A percentile compares a stretch with the other conserved stretches of the same genome.
Conservation (phyloP, 2,329 filamentous ascomycete genomes). For the Esteya vermicola region DNA sequence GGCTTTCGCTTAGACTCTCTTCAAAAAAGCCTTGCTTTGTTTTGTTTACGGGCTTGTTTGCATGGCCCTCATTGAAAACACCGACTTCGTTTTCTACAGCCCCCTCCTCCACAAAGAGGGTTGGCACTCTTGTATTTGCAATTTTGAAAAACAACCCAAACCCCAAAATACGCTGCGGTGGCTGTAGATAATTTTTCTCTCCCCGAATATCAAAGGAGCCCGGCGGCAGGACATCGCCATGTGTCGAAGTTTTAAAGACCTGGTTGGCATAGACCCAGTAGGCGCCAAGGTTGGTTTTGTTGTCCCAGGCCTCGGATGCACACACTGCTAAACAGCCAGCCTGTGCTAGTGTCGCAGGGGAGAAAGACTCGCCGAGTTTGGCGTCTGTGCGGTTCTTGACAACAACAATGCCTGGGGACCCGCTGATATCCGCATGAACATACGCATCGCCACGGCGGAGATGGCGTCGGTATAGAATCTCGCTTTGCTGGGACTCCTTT, state of each 20-base stretch:
- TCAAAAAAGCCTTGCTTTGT: too few species aligned
- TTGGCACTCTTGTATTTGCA: slow-evolving; percentile 70
- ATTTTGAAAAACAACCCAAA: slow-evolving; percentile 81
- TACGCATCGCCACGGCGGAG: slow-evolving; percentile 83
- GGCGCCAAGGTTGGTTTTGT: slow-evolving; percentile 86
- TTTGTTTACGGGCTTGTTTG: neutral
- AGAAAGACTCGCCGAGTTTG: slow-evolving; percentile 64
- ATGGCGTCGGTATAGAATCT: slow-evolving; percentile 79
- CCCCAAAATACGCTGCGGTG: slow-evolving; percentile 73
- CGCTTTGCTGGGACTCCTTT: slow-evolving; percentile 78
- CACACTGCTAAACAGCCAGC: slow-evolving; percentile 76
- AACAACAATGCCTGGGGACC: slow-evolving; percentile 62
- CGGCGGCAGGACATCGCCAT: slow-evolving; percentile 64
- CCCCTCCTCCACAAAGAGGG: slow-evolving; percentile 39
- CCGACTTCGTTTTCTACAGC: slow-evolving; percentile 5
- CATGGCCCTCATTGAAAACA: slow-evolving; percentile 8
- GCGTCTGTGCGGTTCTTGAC: slow-evolving; percentile 76
- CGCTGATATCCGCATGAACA: slow-evolving; percentile 77
- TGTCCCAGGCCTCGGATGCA: slow-evolving; percentile 85
- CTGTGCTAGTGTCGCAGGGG: slow-evolving; percentile 81
- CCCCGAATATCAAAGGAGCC: slow-evolving; percentile 73
- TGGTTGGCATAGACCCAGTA: slow-evolving; percentile 92
- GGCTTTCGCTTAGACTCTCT: too few species aligned
- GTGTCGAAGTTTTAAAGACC: slow-evolving; percentile 70
- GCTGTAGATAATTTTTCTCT: slow-evolving; percentile 82